Base-by-base conservation (phyloP, 331 rosid species). In the Cydonia oblonga region DNA sequence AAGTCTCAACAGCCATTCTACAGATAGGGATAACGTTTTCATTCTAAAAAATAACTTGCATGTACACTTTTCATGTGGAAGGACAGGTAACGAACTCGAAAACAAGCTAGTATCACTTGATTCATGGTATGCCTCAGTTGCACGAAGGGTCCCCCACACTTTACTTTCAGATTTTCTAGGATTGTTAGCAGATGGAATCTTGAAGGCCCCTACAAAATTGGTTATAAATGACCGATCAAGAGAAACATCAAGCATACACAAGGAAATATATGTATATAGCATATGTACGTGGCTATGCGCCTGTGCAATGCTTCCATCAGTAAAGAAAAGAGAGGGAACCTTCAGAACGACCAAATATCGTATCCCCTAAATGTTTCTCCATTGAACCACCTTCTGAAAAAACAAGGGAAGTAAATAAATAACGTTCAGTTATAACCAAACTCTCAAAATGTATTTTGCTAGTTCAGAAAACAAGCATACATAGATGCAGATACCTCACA, bases 71-170 rank as follows among this genome's bases (percentile, higher is more conserved):
- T 87, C 86, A 83, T 81, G 93, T 23, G 90, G 87, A 74, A 92
- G 88, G 75, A 90, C 96, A 28, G 96, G 96, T 70, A 92, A 78
- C 14, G 93, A 90, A 68, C 89, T 87, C 19, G 96, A 92, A 83
- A 92, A 92, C 87, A 92, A 78, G 87, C 96, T 86, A 73, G 76
- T 84, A 66, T 88, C 93, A 78, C 74, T 90, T 33, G 96, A 81
- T 70, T 84, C 78, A 59, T 84, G 92, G 78, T 81, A 81, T 16
- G 80, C 63, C 79, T 84, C 78, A 75, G 81, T 53, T 20, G 75
- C 44, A 22, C n/a, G 82, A 2, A 83, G 78, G 46, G 87, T 77
- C 71, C 93, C 92, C 96, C 98, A 88, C 6, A 83, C 89, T 52
- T 62, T 69, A 72, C 77, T 87, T 75, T 86, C 90, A 70, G 7